Conservation (phyloP, 768 basidiomycete species). For the Auricularia sp. region DNA sequence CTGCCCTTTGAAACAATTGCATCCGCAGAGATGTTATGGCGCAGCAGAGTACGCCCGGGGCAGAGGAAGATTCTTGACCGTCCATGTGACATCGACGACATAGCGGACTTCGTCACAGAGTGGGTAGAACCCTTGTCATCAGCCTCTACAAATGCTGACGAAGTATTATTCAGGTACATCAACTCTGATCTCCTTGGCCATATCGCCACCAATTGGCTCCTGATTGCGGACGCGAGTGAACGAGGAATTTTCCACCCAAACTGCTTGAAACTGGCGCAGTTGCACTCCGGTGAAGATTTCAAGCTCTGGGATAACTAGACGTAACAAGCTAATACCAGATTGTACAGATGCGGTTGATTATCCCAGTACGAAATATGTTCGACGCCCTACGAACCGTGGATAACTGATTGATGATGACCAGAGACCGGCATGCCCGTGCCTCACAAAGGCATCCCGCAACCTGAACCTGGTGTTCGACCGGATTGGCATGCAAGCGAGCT, state of each 20-base stretch:
- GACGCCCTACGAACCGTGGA: too few relatives aligned
- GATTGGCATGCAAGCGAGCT: conserved; percentile 60
- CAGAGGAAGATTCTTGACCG: conserved; percentile 33
- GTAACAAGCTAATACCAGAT: not conserved
- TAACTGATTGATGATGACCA: too few relatives aligned
- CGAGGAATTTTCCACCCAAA: conserved; percentile 39
- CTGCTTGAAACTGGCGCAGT: conserved; percentile 42
- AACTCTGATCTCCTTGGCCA: conserved; percentile 20
- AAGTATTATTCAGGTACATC: too few relatives aligned
- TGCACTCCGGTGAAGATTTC: conserved; percentile 33
- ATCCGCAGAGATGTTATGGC: conserved; percentile 19
- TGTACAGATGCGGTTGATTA: conserved; percentile 49
- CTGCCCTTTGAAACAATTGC: conserved; percentile 26
- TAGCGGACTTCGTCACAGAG: conserved; percentile 61
- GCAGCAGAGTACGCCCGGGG: conserved; percentile 46
- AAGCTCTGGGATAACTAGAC: not conserved
- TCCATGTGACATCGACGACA: conserved; percentile 49
- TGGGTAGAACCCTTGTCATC: conserved; percentile 37
- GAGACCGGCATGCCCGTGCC: conserved; percentile 26
- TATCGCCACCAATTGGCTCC: conserved; percentile 52
- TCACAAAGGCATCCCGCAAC: conserved; percentile 34
- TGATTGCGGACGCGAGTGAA: conserved; percentile 49
- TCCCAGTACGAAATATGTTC: conserved; percentile 28
- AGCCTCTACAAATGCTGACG: not conserved
- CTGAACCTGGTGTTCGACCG: conserved; percentile 30